phyloP scores from a whole-genome alignment of 176 grass and related monocot genomes.

The Typha latifolia region DNA sequence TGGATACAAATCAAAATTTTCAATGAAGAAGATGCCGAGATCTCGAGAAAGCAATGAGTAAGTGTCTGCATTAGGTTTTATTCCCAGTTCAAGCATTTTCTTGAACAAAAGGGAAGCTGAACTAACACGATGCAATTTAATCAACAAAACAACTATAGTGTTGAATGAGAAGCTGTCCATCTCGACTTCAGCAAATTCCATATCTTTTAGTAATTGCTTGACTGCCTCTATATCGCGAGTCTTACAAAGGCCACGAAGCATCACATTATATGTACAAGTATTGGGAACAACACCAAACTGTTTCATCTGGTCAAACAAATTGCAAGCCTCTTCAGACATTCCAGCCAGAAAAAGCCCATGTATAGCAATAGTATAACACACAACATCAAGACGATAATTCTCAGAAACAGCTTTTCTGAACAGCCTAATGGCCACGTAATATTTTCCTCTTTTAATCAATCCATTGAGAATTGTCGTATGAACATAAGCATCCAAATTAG shows the following conservation, averaged over 20 bases:
- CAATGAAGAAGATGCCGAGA: constrained; percentile 12
- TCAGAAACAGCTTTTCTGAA: constrained; percentile 36
- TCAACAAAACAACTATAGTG: constrained; percentile 46
- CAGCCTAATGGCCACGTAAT: constrained; percentile 35
- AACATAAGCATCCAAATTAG: constrained; percentile 40
- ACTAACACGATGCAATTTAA: constrained; percentile 32
- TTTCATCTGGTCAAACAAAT: constrained; percentile 79
- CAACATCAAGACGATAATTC: constrained; percentile 50
- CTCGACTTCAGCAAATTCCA: constrained; percentile 44
- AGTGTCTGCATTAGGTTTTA: constrained; percentile 39
- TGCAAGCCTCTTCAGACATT: constrained; percentile 49
- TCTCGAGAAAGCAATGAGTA: constrained; percentile 37
- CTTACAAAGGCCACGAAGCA: constrained; percentile 63
- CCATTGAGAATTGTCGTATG: constrained; percentile 51
- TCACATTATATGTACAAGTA: constrained; percentile 71
- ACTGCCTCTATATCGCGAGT: constrained; percentile 48
- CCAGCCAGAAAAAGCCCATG: constrained; percentile 48
- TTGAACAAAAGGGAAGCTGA: constrained; percentile 36
- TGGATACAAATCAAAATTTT: constrained; percentile 9
- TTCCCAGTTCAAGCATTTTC: constrained; percentile 60
- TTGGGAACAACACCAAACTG: constrained; percentile 43
- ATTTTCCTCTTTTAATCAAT: constrained; percentile 51
- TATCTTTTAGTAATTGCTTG: constrained; percentile 50
- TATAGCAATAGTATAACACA: constrained; percentile 68
- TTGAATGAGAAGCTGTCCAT: constrained; percentile 74